Evolutionary conservation across 148 eudicot genomes (phyloP).

Genomic region (Cornus suecica): DNA sequence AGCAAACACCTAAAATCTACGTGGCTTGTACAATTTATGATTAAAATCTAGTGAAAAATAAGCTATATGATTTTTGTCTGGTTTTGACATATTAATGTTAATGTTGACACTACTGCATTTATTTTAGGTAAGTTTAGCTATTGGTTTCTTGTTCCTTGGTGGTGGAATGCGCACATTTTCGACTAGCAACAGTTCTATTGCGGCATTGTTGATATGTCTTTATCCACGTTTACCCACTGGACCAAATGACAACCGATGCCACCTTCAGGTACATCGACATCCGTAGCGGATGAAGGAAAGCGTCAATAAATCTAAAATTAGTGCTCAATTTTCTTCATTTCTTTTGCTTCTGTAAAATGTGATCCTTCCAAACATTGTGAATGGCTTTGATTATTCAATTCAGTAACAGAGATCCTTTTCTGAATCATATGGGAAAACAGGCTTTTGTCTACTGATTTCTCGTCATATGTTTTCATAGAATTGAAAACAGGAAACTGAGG

Average conservation of each 20-base stretch:
- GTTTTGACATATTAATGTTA: not conserved
- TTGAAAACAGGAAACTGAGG: too few species aligned
- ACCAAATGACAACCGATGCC: slow-evolving; percentile 96
- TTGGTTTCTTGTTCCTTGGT: slow-evolving; percentile 94
- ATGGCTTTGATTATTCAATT: not conserved
- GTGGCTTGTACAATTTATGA: too few species aligned
- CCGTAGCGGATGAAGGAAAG: too few species aligned
- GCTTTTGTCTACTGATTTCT: too few species aligned
- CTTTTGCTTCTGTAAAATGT: not conserved
- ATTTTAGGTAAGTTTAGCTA: slow-evolving; percentile 81
- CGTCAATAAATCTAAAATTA: not conserved
- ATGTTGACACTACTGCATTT: not conserved
- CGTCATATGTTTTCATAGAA: too few species aligned
- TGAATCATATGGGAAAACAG: not conserved
- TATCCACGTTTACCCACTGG: slow-evolving; percentile 97
- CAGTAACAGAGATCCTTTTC: not conserved
- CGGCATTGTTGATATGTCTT: slow-evolving; percentile 71
- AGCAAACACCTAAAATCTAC: not conserved
- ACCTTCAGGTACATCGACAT: slow-evolving; percentile 67
- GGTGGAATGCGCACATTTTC: slow-evolving; percentile 95
- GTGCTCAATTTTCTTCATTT: not conserved
- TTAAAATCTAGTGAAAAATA: too few species aligned
- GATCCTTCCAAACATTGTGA: not conserved
- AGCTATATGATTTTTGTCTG: not conserved
- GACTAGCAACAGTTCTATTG: slow-evolving; percentile 74